A percentile compares a stretch with the other conserved stretches of the same genome.
phyloP scores from a whole-genome alignment of 176 grass and related monocot genomes.

The Carex cristatella region DNA sequence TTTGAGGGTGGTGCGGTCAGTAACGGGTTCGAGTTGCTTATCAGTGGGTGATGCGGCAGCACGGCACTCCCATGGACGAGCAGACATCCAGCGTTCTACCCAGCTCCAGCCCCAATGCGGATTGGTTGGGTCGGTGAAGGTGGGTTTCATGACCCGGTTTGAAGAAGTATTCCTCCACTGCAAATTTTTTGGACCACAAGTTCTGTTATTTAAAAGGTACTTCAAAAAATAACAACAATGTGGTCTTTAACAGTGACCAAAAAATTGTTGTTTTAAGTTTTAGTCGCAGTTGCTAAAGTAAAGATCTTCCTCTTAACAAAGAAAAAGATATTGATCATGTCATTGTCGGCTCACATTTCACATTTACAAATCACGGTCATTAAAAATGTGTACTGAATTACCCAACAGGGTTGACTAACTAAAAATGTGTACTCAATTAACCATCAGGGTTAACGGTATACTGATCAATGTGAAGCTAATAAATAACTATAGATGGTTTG shows the following conservation, averaged over 20 bases:
- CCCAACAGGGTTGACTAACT: background rate
- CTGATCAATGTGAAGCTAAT: background rate
- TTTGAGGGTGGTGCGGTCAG: background rate
- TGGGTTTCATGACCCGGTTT: conserved; percentile 39
- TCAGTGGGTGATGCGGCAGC: conserved; percentile 20
- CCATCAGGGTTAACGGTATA: background rate
- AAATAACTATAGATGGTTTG: background rate
- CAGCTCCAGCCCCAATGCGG: conserved; percentile 97
- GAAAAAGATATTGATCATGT: background rate
- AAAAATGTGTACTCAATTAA: background rate
- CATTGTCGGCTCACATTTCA: background rate
- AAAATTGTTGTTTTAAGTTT: background rate
- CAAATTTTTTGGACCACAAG: background rate
- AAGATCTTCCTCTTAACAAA: background rate
- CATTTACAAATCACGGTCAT: background rate
- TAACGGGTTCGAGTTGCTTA: conserved; percentile 35
- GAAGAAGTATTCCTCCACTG: conserved; percentile 69
- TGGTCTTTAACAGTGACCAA: background rate
- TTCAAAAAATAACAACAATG: background rate
- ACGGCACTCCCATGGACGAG: conserved; percentile 61
- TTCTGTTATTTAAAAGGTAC: background rate
- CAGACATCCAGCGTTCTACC: conserved; percentile 89
- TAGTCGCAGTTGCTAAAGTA: background rate
- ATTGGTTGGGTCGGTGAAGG: conserved; percentile 69
- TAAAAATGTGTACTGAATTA: background rate